Base-by-base conservation (phyloP, 2,329 filamentous ascomycete genomes). In the Fusarium sp. region DNA sequence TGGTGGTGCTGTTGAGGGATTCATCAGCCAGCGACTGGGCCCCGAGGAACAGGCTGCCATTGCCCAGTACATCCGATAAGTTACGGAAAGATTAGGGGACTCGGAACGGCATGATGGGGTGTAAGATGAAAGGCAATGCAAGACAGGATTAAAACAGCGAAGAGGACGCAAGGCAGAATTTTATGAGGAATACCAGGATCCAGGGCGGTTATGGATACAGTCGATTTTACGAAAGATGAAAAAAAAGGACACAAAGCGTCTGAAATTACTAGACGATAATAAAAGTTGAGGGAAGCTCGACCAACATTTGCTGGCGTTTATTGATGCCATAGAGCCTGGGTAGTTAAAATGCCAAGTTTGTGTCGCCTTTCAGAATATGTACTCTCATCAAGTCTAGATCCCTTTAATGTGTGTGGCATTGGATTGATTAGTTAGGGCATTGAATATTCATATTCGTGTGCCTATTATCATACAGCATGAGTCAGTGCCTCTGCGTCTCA, bases 11-110 rank as follows among this genome's bases (percentile, higher is more conserved):
- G 89, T 98, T 73, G 90, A 89, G 31, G 86, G 85, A 67, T 96
- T 94, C 80, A 93, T 95, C 64, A 86, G 91, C 73, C 90, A 94
- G 82, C 90, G 94, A 76, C 85, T 98, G 70, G 86, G 88, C 54
- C 86, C 88, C 1, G 90, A 94, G 79, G 89, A 87, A 67, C 88
- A 88, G 81, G 80, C 84, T 68, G 87, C 86, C 3, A 84, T 91
- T 74, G 85, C 84, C 61, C 83, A 86, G 67, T 90, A 90, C 76
- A 83, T 91, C 68, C 79, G 80, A 75, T 88, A 74, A 41, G 45
- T 33, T 5, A 45, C n/a, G 24, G 22, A 16, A 37, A 27, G 27
- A 48, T 43, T 20, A 13, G 31, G 35, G 24, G 50, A 14, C 50
- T 9, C 29, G 11, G 18, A 54, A 54, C 16, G 50, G 50, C 50